Evolutionary conservation across 352 stramenopile species (phyloP).

Genomic region (Phytophthora vignae): DNA sequence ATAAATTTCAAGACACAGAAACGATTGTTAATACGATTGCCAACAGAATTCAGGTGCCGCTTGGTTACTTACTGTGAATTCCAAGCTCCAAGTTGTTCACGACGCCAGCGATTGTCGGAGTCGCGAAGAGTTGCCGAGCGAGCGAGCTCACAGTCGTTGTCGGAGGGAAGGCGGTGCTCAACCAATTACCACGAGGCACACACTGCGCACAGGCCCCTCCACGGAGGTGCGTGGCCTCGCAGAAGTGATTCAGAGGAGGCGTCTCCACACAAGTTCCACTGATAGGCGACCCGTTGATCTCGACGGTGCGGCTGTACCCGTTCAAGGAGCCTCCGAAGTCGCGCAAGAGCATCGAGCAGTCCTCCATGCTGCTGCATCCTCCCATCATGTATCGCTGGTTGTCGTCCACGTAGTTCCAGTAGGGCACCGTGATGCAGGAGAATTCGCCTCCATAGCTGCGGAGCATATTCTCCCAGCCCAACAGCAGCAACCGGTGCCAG

Average conservation of each 20-base stretch:
- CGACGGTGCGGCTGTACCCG: constrained; percentile 44
- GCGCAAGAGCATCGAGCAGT: constrained; percentile 73
- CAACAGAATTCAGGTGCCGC: neutral
- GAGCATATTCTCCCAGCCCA: constrained; percentile 90
- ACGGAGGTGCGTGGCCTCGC: constrained; percentile 60
- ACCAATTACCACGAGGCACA: constrained; percentile 79
- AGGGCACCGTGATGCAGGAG: constrained; percentile 87
- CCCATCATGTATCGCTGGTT: constrained; percentile 76
- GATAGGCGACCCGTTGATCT: constrained; percentile 77
- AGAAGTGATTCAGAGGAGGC: constrained; percentile 77
- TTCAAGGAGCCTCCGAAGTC: constrained; percentile 72
- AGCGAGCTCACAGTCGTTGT: constrained; percentile 82
- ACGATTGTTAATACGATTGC: constrained; percentile 13
- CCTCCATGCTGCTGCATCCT: constrained; percentile 71
- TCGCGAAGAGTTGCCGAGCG: constrained; percentile 74
- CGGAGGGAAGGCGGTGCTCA: constrained; percentile 53
- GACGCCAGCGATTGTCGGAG: constrained; percentile 71
- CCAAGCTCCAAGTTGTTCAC: constrained; percentile 75
- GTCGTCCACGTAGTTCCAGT: constrained; percentile 90
- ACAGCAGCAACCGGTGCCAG: constrained; percentile 83
- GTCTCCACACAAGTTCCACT: constrained; percentile 59
- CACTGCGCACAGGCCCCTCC: constrained; percentile 59
- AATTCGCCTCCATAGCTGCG: constrained; percentile 80
- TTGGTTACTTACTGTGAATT: constrained; percentile 70
- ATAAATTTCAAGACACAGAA: constrained; percentile 11